These are phyloP conservation scores for Colletotrichum acutatum DNA, from an alignment of 2,329 filamentous ascomycete genomes.

Conservation along the genomic window DNA sequence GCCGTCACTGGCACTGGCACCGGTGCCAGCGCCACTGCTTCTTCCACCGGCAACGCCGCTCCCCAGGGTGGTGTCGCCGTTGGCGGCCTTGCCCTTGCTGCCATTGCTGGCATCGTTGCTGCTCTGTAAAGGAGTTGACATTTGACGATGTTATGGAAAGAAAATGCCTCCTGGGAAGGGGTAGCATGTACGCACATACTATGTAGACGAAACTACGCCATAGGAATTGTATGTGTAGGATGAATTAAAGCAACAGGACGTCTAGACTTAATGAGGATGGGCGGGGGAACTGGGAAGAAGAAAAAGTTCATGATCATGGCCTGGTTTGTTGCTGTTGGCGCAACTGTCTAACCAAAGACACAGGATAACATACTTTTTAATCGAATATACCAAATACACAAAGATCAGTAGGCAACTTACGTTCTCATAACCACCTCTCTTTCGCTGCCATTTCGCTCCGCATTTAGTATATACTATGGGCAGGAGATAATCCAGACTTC, in stretches of 20 bases:
- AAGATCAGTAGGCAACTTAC: neutral
- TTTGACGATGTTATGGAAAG: too few species aligned
- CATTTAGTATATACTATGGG: neutral
- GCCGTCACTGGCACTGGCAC: slow-evolving; percentile 10
- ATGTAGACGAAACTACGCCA: neutral
- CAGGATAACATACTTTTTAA: slow-evolving; percentile 17
- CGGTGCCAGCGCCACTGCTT: slow-evolving; percentile 2
- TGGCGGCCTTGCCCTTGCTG: slow-evolving; percentile 24
- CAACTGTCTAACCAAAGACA: neutral
- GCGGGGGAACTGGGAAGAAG: neutral
- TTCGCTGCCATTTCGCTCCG: neutral
- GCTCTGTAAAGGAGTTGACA: slow-evolving; percentile 3
- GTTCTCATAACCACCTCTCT: neutral
- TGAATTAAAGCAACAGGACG: neutral
- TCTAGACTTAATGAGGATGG: slow-evolving; percentile 18
- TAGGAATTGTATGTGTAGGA: neutral
- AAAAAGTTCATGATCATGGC: slow-evolving; percentile 18
- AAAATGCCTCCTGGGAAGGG: neutral
- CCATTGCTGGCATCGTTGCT: slow-evolving; percentile 27
- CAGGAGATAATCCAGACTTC: neutral
- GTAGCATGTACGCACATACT: neutral
- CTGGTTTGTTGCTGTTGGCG: slow-evolving; percentile 1
- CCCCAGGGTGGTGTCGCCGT: slow-evolving; percentile 12
- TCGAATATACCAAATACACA: slow-evolving; percentile 5
- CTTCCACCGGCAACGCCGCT: slow-evolving; percentile 20